Evolutionary conservation across 257 asterid species (phyloP).

Genomic region (Echites panduratus): DNA sequence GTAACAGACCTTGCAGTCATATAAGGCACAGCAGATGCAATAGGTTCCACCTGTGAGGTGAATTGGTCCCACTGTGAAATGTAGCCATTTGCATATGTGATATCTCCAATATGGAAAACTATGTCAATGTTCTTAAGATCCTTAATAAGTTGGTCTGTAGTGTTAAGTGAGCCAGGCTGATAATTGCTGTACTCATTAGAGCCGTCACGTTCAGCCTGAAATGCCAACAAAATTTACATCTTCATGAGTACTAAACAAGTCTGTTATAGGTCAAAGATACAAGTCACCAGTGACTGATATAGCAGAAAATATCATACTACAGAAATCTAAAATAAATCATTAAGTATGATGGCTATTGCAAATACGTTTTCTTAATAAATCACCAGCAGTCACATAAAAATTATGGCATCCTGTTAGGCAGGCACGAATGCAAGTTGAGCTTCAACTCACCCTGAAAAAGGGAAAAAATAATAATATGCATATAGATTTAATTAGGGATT

Average conservation of each 20-base stretch:
- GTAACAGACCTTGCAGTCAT: constrained; percentile 73
- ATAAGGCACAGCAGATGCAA: constrained; percentile 70
- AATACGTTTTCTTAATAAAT: not conserved
- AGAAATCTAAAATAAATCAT: not conserved
- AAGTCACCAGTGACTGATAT: not conserved
- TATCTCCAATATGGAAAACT: constrained; percentile 53
- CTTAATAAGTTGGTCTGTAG: constrained; percentile 71
- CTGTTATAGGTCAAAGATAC: not conserved
- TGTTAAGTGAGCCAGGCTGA: constrained; percentile 79
- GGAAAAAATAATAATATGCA: no score
- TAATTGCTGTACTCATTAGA: constrained; percentile 75
- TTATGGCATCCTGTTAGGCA: no score
- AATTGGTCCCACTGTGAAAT: constrained; percentile 86
- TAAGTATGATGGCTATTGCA: not conserved
- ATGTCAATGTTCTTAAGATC: constrained; percentile 51
- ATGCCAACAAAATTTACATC: not conserved
- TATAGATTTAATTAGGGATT: no score
- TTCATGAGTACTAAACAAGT: not conserved
- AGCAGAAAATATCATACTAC: not conserved
- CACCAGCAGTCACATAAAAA: not conserved
- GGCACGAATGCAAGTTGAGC: no score
- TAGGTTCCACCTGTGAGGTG: constrained; percentile 80
- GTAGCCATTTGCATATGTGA: constrained; percentile 46
- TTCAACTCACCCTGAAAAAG: no score
- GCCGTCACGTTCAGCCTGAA: constrained; percentile 92